A percentile compares a stretch with the other conserved stretches of the same genome.
Conservation (phyloP, 2,329 filamentous ascomycete species). For the Talaromyces verruculosus region DNA sequence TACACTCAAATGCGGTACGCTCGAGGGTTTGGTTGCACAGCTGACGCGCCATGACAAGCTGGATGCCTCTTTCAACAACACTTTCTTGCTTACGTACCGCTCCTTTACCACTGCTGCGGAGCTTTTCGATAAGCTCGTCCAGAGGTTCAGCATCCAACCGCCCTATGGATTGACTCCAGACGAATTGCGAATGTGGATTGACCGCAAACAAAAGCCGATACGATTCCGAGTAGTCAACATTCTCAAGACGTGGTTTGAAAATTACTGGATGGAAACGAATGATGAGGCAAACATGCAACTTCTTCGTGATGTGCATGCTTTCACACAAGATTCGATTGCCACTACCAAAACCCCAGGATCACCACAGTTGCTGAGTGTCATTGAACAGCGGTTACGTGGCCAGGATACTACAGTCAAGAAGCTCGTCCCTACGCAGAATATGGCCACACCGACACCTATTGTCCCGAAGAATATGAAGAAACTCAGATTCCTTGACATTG, state of each 20-base stretch:
- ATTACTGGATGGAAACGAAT: slow-evolving; percentile 96
- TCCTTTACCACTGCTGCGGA: slow-evolving; percentile 91
- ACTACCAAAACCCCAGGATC: slow-evolving; percentile 91
- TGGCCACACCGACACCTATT: slow-evolving; percentile 80
- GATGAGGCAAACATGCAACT: slow-evolving; percentile 82
- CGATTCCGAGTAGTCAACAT: slow-evolving; percentile 97
- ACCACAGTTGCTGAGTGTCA: slow-evolving; percentile 75
- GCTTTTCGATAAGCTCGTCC: slow-evolving; percentile 87
- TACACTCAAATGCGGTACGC: slow-evolving; percentile 81
- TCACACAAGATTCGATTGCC: slow-evolving; percentile 88
- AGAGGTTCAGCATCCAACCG: slow-evolving; percentile 88
- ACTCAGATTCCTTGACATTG: slow-evolving; percentile 96
- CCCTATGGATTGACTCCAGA: slow-evolving; percentile 72
- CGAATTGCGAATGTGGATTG: slow-evolving; percentile 85
- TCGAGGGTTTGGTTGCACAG: slow-evolving; percentile 88
- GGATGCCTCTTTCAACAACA: slow-evolving; percentile 94
- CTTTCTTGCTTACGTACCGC: slow-evolving; percentile 92
- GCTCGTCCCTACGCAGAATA: slow-evolving; percentile 81
- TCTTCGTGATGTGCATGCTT: slow-evolving; percentile 83
- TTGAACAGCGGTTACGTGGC: slow-evolving; percentile 84
- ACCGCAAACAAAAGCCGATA: slow-evolving; percentile 93
- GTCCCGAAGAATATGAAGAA: slow-evolving; percentile 99
- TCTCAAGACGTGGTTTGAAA: slow-evolving; percentile 96
- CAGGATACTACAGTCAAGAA: slow-evolving; percentile 84
- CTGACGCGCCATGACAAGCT: slow-evolving; percentile 93